Evolutionary conservation across 1,284 basidiomycete genomes (phyloP).

Genomic region (Cryptococcus sp.): DNA sequence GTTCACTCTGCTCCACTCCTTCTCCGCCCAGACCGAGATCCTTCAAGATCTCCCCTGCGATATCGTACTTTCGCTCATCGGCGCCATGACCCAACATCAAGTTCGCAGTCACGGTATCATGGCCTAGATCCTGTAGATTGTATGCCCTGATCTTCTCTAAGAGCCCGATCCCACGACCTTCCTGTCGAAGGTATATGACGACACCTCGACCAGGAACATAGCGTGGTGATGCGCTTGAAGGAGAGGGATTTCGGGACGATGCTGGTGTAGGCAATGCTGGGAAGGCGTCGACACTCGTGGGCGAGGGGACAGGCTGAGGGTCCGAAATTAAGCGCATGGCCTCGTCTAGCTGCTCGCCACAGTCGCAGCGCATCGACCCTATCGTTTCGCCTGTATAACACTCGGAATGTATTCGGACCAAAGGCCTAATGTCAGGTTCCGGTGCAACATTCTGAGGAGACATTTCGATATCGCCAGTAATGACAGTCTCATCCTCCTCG

Average conservation of each 20-base stretch:
- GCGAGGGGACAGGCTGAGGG: conserved; percentile 55
- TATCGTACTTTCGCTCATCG: conserved; percentile 90
- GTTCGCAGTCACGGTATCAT: conserved; percentile 98
- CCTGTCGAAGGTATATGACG: conserved; percentile 94
- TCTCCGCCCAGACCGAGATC: conserved; percentile 73
- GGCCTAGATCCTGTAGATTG: conserved; percentile 96
- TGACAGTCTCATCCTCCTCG: conserved; percentile 4
- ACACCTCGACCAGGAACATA: conserved; percentile 77
- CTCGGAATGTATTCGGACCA: conserved; percentile 96
- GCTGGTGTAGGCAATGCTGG: conserved; percentile 40
- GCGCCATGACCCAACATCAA: conserved; percentile 91
- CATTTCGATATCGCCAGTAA: conserved; percentile 10
- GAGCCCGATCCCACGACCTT: conserved; percentile 97
- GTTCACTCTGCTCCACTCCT: conserved; percentile 60
- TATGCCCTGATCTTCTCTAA: conserved; percentile 96
- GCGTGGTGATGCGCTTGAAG: conserved; percentile 1
- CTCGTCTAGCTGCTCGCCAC: conserved; percentile 97
- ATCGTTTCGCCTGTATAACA: conserved; percentile 99
- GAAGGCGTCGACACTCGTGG: conserved; percentile 34
- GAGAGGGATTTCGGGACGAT: conserved; percentile 32
- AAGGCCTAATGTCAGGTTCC: conserved; percentile 60
- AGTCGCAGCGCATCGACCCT: conserved; percentile 98
- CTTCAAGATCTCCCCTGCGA: conserved; percentile 84
- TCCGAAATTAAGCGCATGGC: conserved; percentile 88
- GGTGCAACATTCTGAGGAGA: conserved; percentile 5